A percentile compares a stretch with the other conserved stretches of the same genome.
phyloP scores from a whole-genome alignment of 768 basidiomycete species.

The Calvatia gigantea region DNA sequence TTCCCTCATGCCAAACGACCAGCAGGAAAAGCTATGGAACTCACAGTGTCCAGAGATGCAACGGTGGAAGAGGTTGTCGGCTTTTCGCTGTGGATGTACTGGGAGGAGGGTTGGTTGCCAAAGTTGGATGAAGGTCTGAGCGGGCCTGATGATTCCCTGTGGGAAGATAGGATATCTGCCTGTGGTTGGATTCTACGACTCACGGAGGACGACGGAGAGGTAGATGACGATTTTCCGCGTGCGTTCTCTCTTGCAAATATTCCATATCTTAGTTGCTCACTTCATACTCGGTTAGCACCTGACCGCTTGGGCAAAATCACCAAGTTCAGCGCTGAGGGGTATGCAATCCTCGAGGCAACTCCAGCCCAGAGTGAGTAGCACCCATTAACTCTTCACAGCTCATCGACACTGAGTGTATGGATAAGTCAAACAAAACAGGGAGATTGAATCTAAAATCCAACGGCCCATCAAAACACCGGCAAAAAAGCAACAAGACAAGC shows the following conservation, averaged over 20 bases:
- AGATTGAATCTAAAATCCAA: conserved; percentile 76
- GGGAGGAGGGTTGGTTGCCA: conserved; percentile 84
- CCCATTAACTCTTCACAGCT: conserved; percentile 1
- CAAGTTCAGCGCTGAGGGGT: conserved; percentile 89
- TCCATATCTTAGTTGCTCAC: conserved; percentile 8
- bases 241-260: conserved; percentile 26
- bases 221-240: conserved; percentile 99
- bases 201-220: conserved; percentile 95
- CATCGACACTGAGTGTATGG: conserved; percentile 23
- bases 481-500: conserved; percentile 49
- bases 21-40: conserved; percentile 55
- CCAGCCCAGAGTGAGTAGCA: conserved; percentile 55
- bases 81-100: conserved; percentile 87
- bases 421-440: conserved; percentile 69
- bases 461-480: conserved; percentile 73
- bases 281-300: conserved; percentile 66
- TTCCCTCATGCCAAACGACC: conserved; percentile 79
- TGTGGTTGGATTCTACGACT: conserved; percentile 92
- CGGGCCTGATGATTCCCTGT: conserved; percentile 59
- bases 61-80: conserved; percentile 96
- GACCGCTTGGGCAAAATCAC: conserved; percentile 82
- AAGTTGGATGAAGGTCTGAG: conserved; percentile 65
- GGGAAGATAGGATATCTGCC: conserved; percentile 59
- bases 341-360: conserved; percentile 81
- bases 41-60: conserved; percentile 82